Conservation (phyloP, 1,139 yeast genomes). For the Yamadazyma triangularis region DNA sequence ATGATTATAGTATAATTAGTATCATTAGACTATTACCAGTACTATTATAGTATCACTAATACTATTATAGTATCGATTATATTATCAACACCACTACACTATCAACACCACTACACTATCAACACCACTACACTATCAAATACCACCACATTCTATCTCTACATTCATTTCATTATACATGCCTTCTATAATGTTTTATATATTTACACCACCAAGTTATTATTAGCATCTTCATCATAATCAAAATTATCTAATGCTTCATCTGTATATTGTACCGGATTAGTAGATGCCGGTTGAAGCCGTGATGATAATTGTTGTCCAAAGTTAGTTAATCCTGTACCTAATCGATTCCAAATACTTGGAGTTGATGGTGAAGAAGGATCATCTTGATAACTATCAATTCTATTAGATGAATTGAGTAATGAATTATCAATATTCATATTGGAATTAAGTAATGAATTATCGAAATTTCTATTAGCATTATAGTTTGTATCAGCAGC, state of each 20-base stretch:
- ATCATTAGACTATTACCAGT: too few relatives aligned
- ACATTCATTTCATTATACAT: too few relatives aligned
- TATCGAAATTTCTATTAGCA: conserved; percentile 24
- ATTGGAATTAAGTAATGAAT: conserved; percentile 6
- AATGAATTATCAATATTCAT: conserved; percentile 17
- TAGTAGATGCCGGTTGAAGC: too few relatives aligned
- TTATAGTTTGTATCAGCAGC: conserved; percentile 33
- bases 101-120: too few relatives aligned
- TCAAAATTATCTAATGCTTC: conserved; percentile 7
- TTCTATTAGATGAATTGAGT: conserved; percentile 5
- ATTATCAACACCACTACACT: too few relatives aligned
- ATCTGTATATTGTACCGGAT: conserved; percentile 6
- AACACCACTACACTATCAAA: too few relatives aligned
- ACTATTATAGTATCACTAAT: too few relatives aligned
- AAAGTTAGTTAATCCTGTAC: conserved; percentile 3
- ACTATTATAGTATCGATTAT: too few relatives aligned
- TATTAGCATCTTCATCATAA: conserved; percentile 8
- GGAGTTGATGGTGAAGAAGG: background rate
- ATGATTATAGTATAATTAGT: too few relatives aligned
- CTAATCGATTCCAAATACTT: conserved; percentile 5
- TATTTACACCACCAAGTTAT: conserved; percentile 3
- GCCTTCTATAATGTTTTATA: too few relatives aligned
- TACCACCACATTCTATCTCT: too few relatives aligned
- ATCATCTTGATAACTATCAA: conserved; percentile 3
- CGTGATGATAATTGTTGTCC: conserved; percentile 1